Evolutionary conservation across 495 filamentous ascomycete species (phyloP).

Genomic region (Immersiella caudata): DNA sequence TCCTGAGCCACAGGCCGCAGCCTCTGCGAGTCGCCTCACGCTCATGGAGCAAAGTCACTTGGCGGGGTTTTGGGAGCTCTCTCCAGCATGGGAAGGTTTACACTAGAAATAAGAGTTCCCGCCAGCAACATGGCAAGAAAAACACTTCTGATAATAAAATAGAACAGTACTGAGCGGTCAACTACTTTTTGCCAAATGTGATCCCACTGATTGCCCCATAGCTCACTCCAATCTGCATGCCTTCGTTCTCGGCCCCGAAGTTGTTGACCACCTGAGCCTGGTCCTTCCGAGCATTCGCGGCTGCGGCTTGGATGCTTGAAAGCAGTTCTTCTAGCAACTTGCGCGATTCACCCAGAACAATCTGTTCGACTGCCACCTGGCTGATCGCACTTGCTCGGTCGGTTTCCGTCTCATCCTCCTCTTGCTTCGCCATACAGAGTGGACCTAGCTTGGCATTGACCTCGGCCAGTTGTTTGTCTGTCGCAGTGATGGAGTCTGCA

Average conservation of each 20-base stretch:
- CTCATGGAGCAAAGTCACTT: too few relatives aligned
- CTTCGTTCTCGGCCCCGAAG: slow-evolving; percentile 21
- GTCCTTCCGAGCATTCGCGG: slow-evolving; percentile 27
- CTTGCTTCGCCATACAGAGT: slow-evolving; percentile 32
- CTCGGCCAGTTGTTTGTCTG: slow-evolving; percentile 35
- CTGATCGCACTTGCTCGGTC: slow-evolving; percentile 34
- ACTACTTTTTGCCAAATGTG: slow-evolving; percentile 20
- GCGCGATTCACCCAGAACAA: slow-evolving; percentile 32
- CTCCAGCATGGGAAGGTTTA: too few relatives aligned
- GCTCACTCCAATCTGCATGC: slow-evolving; percentile 20
- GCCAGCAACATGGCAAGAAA: slow-evolving; percentile 1
- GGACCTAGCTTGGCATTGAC: slow-evolving; percentile 36
- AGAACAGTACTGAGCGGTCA: neutral
- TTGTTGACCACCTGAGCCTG: slow-evolving; percentile 12
- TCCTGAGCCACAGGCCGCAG: neutral
- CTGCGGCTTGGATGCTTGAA: slow-evolving; percentile 37
- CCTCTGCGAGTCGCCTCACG: neutral
- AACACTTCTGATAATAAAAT: neutral
- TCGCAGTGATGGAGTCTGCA: slow-evolving; percentile 34
- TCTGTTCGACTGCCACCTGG: slow-evolving; percentile 40
- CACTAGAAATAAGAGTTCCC: too few relatives aligned
- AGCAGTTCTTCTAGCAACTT: slow-evolving; percentile 40
- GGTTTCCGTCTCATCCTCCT: slow-evolving; percentile 32
- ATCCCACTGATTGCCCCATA: slow-evolving; percentile 16
- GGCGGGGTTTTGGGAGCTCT: too few relatives aligned